phyloP scores from a whole-genome alignment of 352 stramenopile genomes.

The Pythium plurisporium region DNA sequence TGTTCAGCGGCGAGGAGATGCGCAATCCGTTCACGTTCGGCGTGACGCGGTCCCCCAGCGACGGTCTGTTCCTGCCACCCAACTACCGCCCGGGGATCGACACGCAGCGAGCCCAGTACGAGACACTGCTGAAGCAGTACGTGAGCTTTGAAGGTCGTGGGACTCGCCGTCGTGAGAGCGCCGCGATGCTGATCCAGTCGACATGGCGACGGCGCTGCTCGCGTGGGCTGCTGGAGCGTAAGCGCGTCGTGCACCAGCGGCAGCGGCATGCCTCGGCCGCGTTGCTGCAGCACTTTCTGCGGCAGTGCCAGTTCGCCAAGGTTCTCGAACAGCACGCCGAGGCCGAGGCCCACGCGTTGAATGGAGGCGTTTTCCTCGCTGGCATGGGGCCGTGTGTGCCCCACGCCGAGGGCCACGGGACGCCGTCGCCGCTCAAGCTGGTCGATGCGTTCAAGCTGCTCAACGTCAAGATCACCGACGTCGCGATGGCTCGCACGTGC shows the following conservation, averaged over 20 bases:
- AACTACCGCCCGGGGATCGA: constrained; percentile 11
- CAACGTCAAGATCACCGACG: constrained; percentile 26
- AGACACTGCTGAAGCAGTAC: constrained; percentile 35
- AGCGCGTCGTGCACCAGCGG: constrained; percentile 23
- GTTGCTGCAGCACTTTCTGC: constrained; percentile 50
- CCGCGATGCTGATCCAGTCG: constrained; percentile 54
- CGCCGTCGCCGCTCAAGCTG: constrained; percentile 26
- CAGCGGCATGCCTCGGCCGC: constrained; percentile 43
- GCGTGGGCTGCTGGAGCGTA: constrained; percentile 18
- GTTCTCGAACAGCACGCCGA: constrained; percentile 50
- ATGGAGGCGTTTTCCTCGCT: constrained; percentile 50
- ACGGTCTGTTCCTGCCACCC: constrained; percentile 9
- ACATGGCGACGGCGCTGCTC: constrained; percentile 59
- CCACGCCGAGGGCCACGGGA: background rate
- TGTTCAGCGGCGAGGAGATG: constrained; percentile 57
- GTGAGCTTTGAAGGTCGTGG: constrained; percentile 50
- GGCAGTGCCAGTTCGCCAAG: constrained; percentile 38
- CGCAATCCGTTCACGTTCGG: constrained; percentile 55
- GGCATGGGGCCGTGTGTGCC: constrained; percentile 42
- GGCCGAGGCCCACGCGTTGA: constrained; percentile 43
- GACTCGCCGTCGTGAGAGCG: constrained; percentile 29
- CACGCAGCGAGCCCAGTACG: constrained; percentile 39
- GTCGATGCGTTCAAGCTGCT: constrained; percentile 45
- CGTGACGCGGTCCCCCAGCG: constrained; percentile 8
- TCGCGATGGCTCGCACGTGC: constrained; percentile 44